Evolutionary conservation across 257 asterid genomes (phyloP).

Genomic region (Jaltomata sinuosa): DNA sequence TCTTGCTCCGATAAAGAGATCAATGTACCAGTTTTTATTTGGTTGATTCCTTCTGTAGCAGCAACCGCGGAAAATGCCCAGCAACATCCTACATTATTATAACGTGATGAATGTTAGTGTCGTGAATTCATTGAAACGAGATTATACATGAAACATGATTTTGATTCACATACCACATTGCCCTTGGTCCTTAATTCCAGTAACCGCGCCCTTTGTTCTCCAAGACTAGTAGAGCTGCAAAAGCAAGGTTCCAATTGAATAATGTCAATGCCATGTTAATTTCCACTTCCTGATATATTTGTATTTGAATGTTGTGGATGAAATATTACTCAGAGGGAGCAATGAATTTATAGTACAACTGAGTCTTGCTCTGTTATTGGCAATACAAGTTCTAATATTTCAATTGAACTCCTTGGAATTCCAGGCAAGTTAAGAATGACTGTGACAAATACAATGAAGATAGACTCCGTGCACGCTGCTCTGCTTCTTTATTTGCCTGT

Average conservation of each 20-base stretch:
- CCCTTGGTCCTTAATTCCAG: not conserved
- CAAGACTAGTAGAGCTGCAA: not conserved
- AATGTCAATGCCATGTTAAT: not conserved
- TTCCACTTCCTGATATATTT: not conserved
- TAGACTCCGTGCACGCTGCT: too few relatives aligned
- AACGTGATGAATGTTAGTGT: too few relatives aligned
- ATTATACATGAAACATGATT: too few relatives aligned
- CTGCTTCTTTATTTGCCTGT: too few relatives aligned
- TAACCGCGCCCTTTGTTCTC: not conserved
- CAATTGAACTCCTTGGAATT: not conserved
- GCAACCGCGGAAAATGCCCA: not conserved
- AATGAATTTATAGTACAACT: too few relatives aligned
- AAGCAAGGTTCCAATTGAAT: not conserved
- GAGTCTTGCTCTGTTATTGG: not conserved
- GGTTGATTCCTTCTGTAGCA: not conserved
- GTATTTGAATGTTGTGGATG: not conserved
- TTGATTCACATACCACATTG: not conserved
- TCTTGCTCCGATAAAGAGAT: not conserved
- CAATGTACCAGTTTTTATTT: not conserved
- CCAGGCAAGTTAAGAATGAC: not conserved
- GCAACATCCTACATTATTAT: not conserved
- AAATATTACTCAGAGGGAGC: not conserved
- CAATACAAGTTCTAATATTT: not conserved
- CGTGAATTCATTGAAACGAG: too few relatives aligned
- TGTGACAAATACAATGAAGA: not conserved